Base-by-base conservation (phyloP, 257 asterid species). In the Pogostemon cablin region DNA sequence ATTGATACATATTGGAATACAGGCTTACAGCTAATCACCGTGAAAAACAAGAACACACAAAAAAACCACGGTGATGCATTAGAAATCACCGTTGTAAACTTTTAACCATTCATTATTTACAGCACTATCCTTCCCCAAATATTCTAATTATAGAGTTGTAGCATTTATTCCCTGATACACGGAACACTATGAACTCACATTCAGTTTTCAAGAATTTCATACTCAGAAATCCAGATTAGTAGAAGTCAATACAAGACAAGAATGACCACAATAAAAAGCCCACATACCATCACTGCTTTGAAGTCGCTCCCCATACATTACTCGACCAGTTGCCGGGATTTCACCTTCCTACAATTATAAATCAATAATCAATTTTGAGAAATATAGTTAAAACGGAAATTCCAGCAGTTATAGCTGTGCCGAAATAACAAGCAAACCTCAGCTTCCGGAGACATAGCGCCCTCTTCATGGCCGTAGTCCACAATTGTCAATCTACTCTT, bases 401-500 rank as follows among this genome's bases (percentile, higher is more conserved):
- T 32, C 48, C 9, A 61, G 43, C 1, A 43, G 1, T 1, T n/a
- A 55, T 53, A 59, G 38, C n/a, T 5, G 48, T 32, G 7, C 43
- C 20, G 0, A 37, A 25, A 67, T 17, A 54, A 60, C 17, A 55
- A 20, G 15, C 44, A 67, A 72, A 90, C 98, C 97, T 90, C 98
- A 20, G 85, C 79, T 52, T 92, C 98, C n/a, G 97, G 97, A 43
- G 98, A 86, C 91, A 92, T 75, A 1, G 87, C 91, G 5, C 85
- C 90, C 76, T 90, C 98, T 76, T 90, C 98, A 2, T 92, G 97
- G 46, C 91, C 98, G 42, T 92, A 92, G 82, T 90, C 96, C 66
- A 89, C 96, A 40, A 90, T 89, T 10, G 89, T 77, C 72, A 82
- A 64, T 37, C 81, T 82, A 37, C 61, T 79, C 81, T 79, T 81